Evolutionary conservation across 495 filamentous ascomycete genomes (phyloP), one percentile per base, ranked within the genome.

Genomic region (Parathielavia appendiculata): DNA sequence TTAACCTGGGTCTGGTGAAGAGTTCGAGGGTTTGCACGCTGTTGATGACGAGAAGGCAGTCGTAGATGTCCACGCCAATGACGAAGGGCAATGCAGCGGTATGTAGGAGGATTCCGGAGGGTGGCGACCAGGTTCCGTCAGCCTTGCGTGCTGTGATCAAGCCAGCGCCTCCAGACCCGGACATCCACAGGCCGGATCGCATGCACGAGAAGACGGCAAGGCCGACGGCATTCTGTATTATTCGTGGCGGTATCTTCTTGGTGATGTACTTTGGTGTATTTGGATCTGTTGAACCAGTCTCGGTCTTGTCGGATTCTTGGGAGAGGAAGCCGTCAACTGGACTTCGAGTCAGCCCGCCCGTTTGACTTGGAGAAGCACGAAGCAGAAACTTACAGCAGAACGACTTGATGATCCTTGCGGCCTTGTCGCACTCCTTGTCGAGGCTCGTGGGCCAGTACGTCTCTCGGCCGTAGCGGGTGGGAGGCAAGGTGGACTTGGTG

Each of bases 161-260:
- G 46, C 91, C 91, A 63, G 88, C 90, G 12, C 88, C 88, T 32
- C 91, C 90, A 8, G 91, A 91, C 34, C 91, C 91, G 54, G 89
- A 90, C 39, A 92, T 76, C 91, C 91, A 96, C 17, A 96, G 79
- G 36, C 91, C 91, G 17, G 90, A 90, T 51, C 91, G 86, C 89
- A 96, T 92, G 20, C 89, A 92, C 0, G 91, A 95, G 75, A 96
- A 96, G 60, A 96, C 86, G 26, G 89, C 90, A 38, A 96, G 73
- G 13, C 90, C 91, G 65, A 92, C 89, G 12, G 91, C 91, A 71
- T 88, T 85, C 64, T 86, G 81, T 55, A 96, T 87, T 46, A 95
- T 89, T 66, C 87, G 74, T 34, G 83, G 72, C 0, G 91, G 91
- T 26, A 96, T 95, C 74, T 91, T 91, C 72, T 92, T 87, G 16